Percentiles rank a stretch among this genome's conserved stretches.
Evolutionary conservation across 306 rosid genomes (phyloP).

Genomic region (Malus orientalis): DNA sequence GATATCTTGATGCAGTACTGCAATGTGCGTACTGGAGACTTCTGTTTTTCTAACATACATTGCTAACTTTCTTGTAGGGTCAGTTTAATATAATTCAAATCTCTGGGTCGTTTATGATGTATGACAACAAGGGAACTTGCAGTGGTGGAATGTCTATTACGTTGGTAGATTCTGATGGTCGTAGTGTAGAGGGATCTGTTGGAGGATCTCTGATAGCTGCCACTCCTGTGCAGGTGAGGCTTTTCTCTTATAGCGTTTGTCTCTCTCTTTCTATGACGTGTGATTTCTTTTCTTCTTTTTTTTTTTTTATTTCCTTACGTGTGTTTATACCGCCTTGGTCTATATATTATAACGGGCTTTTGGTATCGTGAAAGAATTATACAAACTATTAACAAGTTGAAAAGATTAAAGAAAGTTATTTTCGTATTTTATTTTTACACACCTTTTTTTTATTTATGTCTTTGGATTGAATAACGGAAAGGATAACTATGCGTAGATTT

Average conservation of each 20-base stretch:
- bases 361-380: no score
- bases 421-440: no score
- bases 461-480: no score
- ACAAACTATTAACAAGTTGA: no score
- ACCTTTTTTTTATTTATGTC: no score
- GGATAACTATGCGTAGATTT: no score
- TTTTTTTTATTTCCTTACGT: not conserved
- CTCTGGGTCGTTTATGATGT: conserved; percentile 74
- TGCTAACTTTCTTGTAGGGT: conserved; percentile 42
- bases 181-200: conserved; percentile 68
- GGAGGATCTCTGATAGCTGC: conserved; percentile 73
- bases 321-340: not conserved
- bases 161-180: conserved; percentile 67
- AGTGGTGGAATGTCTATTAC: conserved; percentile 79
- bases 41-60: not conserved
- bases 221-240: conserved; percentile 70
- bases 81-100: conserved; percentile 71
- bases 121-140: conserved; percentile 63
- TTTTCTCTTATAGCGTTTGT: not conserved
- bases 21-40: not conserved
- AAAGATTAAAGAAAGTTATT: no score
- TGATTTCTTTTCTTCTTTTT: not conserved
- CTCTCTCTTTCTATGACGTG: not conserved
- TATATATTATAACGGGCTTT: no score
- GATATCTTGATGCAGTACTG: not conserved